phyloP scores from a whole-genome alignment of 345 rosid species.

The Lepidium didymum region DNA sequence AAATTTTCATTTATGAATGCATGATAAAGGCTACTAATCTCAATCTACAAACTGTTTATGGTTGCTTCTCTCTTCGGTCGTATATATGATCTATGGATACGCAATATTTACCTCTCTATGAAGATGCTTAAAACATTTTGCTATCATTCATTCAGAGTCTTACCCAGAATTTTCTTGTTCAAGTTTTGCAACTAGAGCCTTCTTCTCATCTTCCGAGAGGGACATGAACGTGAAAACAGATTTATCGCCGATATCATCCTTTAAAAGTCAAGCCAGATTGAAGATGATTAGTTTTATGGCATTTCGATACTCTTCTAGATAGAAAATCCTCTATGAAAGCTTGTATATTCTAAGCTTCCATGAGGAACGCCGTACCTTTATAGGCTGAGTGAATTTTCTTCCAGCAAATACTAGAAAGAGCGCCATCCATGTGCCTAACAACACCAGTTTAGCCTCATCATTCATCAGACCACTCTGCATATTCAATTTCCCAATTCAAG shows the following conservation, averaged over 20 bases:
- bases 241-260: conserved; percentile 97
- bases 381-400: conserved; percentile 86
- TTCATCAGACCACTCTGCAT: conserved; percentile 76
- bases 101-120: conserved; percentile 12
- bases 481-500: neutral
- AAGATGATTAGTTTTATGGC: neutral
- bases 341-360: neutral
- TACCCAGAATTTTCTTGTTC: conserved; percentile 42
- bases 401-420: conserved; percentile 83
- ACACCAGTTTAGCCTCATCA: conserved; percentile 51
- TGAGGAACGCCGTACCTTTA: conserved; percentile 47
- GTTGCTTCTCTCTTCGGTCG: neutral
- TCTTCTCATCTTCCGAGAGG: conserved; percentile 68
- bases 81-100: conserved; percentile 6
- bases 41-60: conserved; percentile 15
- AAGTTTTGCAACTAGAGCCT: conserved; percentile 54
- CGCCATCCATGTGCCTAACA: conserved; percentile 81
- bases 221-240: conserved; percentile 82
- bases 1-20: neutral
- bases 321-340: neutral
- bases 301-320: neutral
- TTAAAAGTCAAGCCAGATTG: conserved; percentile 10
- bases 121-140: neutral
- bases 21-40: neutral
- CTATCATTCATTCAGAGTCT: neutral